Evolutionary conservation across 2,329 filamentous ascomycete genomes (phyloP).

Genomic region (Podosphaera xanthii): DNA sequence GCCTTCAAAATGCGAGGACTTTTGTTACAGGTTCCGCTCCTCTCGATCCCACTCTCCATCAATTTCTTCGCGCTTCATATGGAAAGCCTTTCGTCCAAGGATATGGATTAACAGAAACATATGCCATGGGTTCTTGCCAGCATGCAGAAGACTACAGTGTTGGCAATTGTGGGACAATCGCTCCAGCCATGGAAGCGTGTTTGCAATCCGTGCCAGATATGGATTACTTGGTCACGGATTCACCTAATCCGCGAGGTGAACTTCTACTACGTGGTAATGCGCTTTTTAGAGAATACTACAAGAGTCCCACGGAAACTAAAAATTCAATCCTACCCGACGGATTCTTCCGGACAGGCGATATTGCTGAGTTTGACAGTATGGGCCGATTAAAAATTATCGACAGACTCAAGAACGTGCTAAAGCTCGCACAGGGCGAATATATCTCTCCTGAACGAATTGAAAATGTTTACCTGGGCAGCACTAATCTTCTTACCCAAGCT

Average conservation of each 20-base stretch:
- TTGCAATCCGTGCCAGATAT: slow-evolving; percentile 78
- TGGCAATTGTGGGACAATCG: slow-evolving; percentile 62
- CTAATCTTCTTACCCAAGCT: slow-evolving; percentile 52
- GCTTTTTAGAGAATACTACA: slow-evolving; percentile 72
- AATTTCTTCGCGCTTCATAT: slow-evolving; percentile 70
- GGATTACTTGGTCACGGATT: slow-evolving; percentile 75
- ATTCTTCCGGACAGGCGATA: slow-evolving; percentile 95
- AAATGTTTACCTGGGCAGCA: slow-evolving; percentile 73
- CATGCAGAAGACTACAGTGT: slow-evolving; percentile 43
- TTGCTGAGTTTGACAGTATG: slow-evolving; percentile 60
- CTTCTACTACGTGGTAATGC: slow-evolving; percentile 61
- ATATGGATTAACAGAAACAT: slow-evolving; percentile 86
- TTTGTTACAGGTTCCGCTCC: slow-evolving; percentile 83
- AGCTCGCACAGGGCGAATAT: slow-evolving; percentile 93
- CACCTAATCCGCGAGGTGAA: slow-evolving; percentile 76
- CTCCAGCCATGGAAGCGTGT: slow-evolving; percentile 48
- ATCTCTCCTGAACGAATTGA: slow-evolving; percentile 93
- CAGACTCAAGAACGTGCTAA: slow-evolving; percentile 97
- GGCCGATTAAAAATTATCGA: slow-evolving; percentile 88
- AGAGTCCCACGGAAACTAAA: slow-evolving; percentile 66
- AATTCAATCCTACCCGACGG: slow-evolving; percentile 69
- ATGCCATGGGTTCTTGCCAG: slow-evolving; percentile 55
- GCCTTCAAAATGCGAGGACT: slow-evolving; percentile 45
- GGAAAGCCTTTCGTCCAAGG: slow-evolving; percentile 63
- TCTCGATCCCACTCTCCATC: slow-evolving; percentile 67